Base-by-base conservation (phyloP, 192 early-diverging fungal genomes). In the Backusella tuberculispora region DNA sequence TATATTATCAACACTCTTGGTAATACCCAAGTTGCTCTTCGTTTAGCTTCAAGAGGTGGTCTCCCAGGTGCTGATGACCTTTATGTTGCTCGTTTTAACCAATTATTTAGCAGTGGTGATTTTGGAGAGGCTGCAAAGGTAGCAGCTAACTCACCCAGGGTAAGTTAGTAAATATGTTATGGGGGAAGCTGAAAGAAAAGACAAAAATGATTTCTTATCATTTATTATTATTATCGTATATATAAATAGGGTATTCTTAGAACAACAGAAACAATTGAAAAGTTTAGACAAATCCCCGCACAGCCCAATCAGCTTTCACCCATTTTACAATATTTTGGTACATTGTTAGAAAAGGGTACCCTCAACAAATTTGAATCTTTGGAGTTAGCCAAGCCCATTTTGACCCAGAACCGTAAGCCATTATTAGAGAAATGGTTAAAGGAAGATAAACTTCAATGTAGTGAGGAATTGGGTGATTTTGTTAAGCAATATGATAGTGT, bases 371-470 rank as follows among this genome's bases (percentile, higher is more conserved):
- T 92, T 83, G 98, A 99, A 83, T 95, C 96, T 14, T 83, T 99
- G 29, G 95, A 98, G 80, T 87, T 99, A 10, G 95, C 96, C 42
- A 88, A 90, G 69, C 97, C 96, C 6, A 96, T 98, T 41, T 84
- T 98, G 43, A 86, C 88, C 21, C 96, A 97, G 78, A 92, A 91
- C 66, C 90, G 95, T 70, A 99, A 97, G 81, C 90, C 96, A 63
- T 76, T 99, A 73, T 83, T 99, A 26, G 97, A 99, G 77, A 98
- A 97, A 80, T 99, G 97, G 97, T 85, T 99, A 69, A 98, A 98
- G 83, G 97, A 98, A 81, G 98, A 99, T 83, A 99, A 99, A 80
- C 86, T 99, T 9, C 93, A 97, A 73, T 98, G 97, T 86, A 97
- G 94, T 82, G 98, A 99, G 78, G 98, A 99, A 76, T 86, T 99